Evolutionary conservation across 257 asterid species (phyloP).

Genomic region (Gentiana dahurica): DNA sequence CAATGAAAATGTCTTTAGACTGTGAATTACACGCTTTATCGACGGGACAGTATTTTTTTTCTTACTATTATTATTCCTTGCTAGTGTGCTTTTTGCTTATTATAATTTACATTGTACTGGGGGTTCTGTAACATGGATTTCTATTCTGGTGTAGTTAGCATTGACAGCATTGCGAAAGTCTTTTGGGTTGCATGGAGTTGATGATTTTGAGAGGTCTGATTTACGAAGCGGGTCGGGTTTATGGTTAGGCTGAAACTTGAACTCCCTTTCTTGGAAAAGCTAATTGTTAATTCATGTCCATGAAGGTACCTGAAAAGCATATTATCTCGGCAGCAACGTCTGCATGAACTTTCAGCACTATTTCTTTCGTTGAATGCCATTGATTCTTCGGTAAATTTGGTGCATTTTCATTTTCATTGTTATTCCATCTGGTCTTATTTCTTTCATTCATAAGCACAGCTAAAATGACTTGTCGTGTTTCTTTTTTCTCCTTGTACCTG

Average conservation of each 20-base stretch:
- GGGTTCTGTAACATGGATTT: neutral
- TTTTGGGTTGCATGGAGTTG: constrained; percentile 26
- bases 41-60: too few species aligned
- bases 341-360: constrained; percentile 44
- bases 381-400: constrained; percentile 46
- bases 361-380: constrained; percentile 31
- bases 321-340: constrained; percentile 57
- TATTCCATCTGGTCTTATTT: neutral
- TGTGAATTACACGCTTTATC: too few species aligned
- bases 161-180: constrained; percentile 72
- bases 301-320: constrained; percentile 58
- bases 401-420: neutral
- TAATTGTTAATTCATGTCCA: constrained; percentile 13
- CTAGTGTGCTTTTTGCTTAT: too few species aligned
- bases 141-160: constrained; percentile 56
- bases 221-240: neutral
- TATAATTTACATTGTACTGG: too few species aligned
- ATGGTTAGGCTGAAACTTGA: constrained; percentile 4
- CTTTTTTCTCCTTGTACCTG: too few species aligned
- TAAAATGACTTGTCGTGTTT: constrained; percentile 2
- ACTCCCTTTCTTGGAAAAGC: constrained; percentile 14
- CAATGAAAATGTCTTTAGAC: too few species aligned
- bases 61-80: too few species aligned
- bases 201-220: constrained; percentile 71
- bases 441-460: neutral